These are phyloP conservation scores for Halophytophthora batemanensis DNA, from an alignment of 352 stramenopile genomes.

Conservation along the genomic window DNA sequence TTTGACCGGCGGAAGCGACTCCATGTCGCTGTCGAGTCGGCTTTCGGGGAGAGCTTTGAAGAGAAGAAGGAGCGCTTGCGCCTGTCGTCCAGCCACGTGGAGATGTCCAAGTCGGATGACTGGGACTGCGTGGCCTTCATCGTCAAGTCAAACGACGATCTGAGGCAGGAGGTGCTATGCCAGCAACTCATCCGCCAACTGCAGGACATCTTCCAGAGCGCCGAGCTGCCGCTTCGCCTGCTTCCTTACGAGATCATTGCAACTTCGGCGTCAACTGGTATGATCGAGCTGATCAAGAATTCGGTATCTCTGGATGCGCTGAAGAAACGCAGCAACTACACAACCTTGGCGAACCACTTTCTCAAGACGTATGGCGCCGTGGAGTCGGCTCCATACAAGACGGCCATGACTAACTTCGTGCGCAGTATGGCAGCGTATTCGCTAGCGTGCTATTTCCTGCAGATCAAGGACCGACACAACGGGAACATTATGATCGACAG, in stretches of 20 bases:
- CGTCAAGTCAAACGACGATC: slow-evolving; percentile 98
- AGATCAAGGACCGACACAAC: slow-evolving; percentile 99
- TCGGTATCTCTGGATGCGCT: slow-evolving; percentile 96
- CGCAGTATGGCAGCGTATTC: slow-evolving; percentile 97
- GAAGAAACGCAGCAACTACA: slow-evolving; percentile 89
- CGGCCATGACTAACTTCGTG: slow-evolving; percentile 97
- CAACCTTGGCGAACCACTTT: slow-evolving; percentile 89
- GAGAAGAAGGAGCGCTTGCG: slow-evolving; percentile 70
- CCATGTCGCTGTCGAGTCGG: slow-evolving; percentile 67
- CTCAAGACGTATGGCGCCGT: slow-evolving; percentile 90
- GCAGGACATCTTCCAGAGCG: slow-evolving; percentile 94
- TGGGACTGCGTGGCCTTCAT: slow-evolving; percentile 92
- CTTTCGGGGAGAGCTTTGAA: slow-evolving; percentile 84
- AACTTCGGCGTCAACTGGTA: slow-evolving; percentile 92
- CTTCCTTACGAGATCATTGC: slow-evolving; percentile 96
- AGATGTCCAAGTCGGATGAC: slow-evolving; percentile 19
- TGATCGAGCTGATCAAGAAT: slow-evolving; percentile 97
- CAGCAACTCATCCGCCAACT: slow-evolving; percentile 96
- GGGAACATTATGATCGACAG: slow-evolving; percentile 99
- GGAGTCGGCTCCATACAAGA: slow-evolving; percentile 84
- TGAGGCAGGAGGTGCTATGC: slow-evolving; percentile 97
- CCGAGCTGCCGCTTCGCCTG: slow-evolving; percentile 93
- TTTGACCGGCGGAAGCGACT: slow-evolving; percentile 56
- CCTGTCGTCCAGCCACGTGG: slow-evolving; percentile 43
- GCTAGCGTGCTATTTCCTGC: slow-evolving; percentile 96